Base-by-base conservation (phyloP, 805 yeast species). In the Lachancea sp. region DNA sequence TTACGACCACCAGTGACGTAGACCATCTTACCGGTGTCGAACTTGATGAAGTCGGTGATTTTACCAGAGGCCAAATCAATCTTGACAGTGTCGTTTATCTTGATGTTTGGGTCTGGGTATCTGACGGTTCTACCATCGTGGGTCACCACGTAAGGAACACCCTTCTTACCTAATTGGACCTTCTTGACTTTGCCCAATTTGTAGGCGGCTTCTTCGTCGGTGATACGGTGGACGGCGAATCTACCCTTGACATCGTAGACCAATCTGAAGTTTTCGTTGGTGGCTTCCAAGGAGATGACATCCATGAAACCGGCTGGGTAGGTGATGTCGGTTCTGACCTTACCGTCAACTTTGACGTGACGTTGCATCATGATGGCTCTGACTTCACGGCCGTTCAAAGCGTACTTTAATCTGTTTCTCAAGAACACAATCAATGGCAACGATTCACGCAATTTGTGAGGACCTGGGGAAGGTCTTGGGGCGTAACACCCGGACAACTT, bases 241-340 rank as follows among this genome's bases (percentile, higher is more conserved):
- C 96, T 89, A 75, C 97, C 98, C 80, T 90, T 90, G 70, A 87
- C 81, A 70, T 90, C 98, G 80, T 88, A 90, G 65, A 90, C 83
- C 69, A 90, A 84, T 80, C 98, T 89, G 87, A 90, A 90, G 90
- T 90, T 83, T 78, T 90, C 98, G 74, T 88, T 87, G 74, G 98
- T 90, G 69, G 95, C 96, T 70, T 90, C 97, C 66, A 90, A 77
- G 57, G 95, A 61, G 74, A 90, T 87, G 61, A 92, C 97, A 70
- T 90, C 98, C 97, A 89, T 89, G 86, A 92, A 90, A 67, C 98
- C 98, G 67, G 97, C 84, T 71, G 98, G 98, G 95, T 68, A 90
- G 57, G 97, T 92, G 55, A 95, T 69, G 72, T 92, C 97, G 61
- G 98, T 90, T 87, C 97, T 89, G 63, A 90, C 97, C 80, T 90